Conservation (phyloP, 2,329 filamentous ascomycete genomes). For the Fusarium concolor region DNA sequence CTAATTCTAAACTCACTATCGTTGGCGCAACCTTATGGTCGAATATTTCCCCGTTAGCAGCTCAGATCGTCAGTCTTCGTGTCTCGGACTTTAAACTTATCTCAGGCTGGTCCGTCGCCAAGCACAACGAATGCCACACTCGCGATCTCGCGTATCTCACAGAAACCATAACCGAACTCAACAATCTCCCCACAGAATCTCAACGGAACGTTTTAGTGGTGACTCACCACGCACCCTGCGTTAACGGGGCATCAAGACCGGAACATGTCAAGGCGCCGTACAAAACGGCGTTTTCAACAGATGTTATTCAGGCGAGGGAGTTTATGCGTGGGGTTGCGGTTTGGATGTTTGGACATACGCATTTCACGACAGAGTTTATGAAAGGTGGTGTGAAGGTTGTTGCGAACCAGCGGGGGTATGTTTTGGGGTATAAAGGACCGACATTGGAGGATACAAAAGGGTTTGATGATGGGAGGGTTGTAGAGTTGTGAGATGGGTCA, state of each 20-base stretch:
- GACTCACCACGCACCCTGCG: constrained; percentile 69
- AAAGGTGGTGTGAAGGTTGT: constrained; percentile 53
- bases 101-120: constrained; percentile 60
- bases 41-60: constrained; percentile 55
- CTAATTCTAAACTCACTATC: constrained; percentile 58
- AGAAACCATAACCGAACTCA: constrained; percentile 50
- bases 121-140: constrained; percentile 61
- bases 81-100: constrained; percentile 68
- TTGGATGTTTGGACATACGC: constrained; percentile 64
- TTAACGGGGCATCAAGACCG: constrained; percentile 61
- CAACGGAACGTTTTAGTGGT: constrained; percentile 58
- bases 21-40: constrained; percentile 71
- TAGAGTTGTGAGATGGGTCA: constrained; percentile 31
- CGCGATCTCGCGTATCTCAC: constrained; percentile 64
- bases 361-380: constrained; percentile 55
- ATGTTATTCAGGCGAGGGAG: constrained; percentile 50
- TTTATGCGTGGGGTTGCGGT: constrained; percentile 50
- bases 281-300: constrained; percentile 64
- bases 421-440: constrained; percentile 45
- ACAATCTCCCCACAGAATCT: constrained; percentile 20
- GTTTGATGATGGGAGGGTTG: constrained; percentile 41
- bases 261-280: constrained; percentile 60
- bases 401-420: constrained; percentile 60
- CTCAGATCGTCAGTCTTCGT: constrained; percentile 54
- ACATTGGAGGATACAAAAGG: constrained; percentile 41